Evolutionary conservation across 2,329 filamentous ascomycete genomes (phyloP).

Genomic region (Colletotrichum kahawae): DNA sequence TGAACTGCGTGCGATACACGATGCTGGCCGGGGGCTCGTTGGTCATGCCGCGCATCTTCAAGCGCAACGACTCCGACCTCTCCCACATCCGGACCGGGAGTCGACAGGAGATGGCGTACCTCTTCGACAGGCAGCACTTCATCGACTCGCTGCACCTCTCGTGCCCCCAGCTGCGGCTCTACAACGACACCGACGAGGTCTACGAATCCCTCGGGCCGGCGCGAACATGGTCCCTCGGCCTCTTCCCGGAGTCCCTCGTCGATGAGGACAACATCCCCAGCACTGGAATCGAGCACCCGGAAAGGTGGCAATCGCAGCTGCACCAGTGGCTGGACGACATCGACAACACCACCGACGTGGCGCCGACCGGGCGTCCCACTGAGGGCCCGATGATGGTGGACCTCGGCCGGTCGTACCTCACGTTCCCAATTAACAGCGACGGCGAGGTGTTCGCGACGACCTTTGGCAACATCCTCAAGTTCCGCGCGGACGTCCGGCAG

Average conservation of each 20-base stretch:
- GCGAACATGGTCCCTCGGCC: conserved; percentile 25
- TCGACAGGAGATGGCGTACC: conserved; percentile 29
- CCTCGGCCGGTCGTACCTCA: conserved; percentile 38
- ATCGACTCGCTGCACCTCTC: conserved; percentile 25
- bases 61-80: conserved; percentile 34
- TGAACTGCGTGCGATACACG: conserved; percentile 44
- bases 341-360: background rate
- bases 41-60: conserved; percentile 39
- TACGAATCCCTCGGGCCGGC: conserved; percentile 1
- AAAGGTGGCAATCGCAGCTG: conserved; percentile 29
- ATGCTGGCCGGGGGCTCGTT: conserved; percentile 40
- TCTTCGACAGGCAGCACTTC: conserved; percentile 32
- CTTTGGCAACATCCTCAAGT: conserved; percentile 36
- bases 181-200: conserved; percentile 29
- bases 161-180: conserved; percentile 32
- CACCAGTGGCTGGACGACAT: conserved; percentile 29
- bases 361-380: conserved; percentile 17
- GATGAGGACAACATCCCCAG: conserved; percentile 31
- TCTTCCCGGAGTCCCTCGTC: conserved; percentile 31
- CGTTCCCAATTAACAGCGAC: conserved; percentile 39
- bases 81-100: conserved; percentile 29
- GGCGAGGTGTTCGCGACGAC: conserved; percentile 34
- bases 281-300: conserved; percentile 26
- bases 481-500: conserved; percentile 31
- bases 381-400: conserved; percentile 29